phyloP scores from a whole-genome alignment of 2,329 filamentous ascomycete species.

The Xylaria sp. region DNA sequence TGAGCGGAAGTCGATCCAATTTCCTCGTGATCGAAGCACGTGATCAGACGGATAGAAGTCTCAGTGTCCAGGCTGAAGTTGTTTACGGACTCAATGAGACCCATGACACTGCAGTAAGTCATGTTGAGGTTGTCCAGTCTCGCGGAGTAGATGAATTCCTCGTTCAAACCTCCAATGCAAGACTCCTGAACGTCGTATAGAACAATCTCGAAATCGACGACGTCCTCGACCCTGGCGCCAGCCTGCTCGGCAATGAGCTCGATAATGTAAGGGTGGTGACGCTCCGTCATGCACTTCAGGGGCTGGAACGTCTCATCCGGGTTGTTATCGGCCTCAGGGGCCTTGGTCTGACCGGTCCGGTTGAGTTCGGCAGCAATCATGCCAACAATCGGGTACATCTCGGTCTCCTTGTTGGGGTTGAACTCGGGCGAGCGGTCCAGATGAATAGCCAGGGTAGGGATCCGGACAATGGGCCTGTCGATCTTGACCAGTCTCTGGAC shows the following conservation, averaged over 20 bases:
- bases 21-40: slow-evolving; percentile 96
- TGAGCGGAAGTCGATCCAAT: slow-evolving; percentile 91
- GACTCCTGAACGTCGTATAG: slow-evolving; percentile 94
- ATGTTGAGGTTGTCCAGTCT: slow-evolving; percentile 93
- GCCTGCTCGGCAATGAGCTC: slow-evolving; percentile 79
- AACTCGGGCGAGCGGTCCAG: slow-evolving; percentile 82
- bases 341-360: slow-evolving; percentile 50
- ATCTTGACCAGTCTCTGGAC: slow-evolving; percentile 84
- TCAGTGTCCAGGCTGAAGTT: slow-evolving; percentile 66
- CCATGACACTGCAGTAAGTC: slow-evolving; percentile 87
- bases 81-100: slow-evolving; percentile 72
- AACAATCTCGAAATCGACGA: slow-evolving; percentile 94
- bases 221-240: slow-evolving; percentile 61
- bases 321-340: slow-evolving; percentile 31
- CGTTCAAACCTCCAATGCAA: slow-evolving; percentile 79
- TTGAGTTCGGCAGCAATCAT: slow-evolving; percentile 85
- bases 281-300: slow-evolving; percentile 68
- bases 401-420: slow-evolving; percentile 93
- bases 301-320: slow-evolving; percentile 60
- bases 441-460: slow-evolving; percentile 92
- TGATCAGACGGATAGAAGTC: slow-evolving; percentile 78
- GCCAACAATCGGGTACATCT: slow-evolving; percentile 89
- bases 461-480: slow-evolving; percentile 81
- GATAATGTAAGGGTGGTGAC: slow-evolving; percentile 84
- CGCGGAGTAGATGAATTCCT: slow-evolving; percentile 95